Evolutionary conservation across 2,329 filamentous ascomycete species (phyloP).

Genomic region (Whalleya microplaca): DNA sequence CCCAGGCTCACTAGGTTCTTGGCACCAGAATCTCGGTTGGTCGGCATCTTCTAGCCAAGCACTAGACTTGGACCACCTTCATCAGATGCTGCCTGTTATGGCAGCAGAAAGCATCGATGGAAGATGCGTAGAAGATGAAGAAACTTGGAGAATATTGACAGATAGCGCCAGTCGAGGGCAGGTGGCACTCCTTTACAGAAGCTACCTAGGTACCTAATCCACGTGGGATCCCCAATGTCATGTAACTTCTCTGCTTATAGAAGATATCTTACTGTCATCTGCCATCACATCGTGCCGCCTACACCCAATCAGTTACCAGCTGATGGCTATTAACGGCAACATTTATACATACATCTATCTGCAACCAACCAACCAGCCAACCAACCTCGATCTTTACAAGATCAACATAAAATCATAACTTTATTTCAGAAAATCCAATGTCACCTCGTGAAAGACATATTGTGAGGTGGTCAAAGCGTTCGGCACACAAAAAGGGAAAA

Average conservation of each 20-base stretch:
- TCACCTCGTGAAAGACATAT: not conserved
- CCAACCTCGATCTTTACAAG: not conserved
- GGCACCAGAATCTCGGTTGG: constrained; percentile 21
- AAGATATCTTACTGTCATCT: not conserved
- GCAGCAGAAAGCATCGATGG: no score
- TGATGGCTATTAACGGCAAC: not conserved
- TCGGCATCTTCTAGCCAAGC: constrained; percentile 8
- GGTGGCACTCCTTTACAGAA: no score
- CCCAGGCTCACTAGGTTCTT: constrained; percentile 5
- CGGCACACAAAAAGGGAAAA: no score
- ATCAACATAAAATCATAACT: not conserved
- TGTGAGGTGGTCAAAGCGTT: no score
- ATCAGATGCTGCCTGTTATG: no score
- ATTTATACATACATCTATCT: no score
- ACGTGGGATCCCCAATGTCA: not conserved
- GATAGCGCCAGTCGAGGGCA: no score
- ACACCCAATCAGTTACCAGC: not conserved
- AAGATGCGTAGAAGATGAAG: no score
- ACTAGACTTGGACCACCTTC: no score
- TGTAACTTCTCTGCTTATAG: not conserved
- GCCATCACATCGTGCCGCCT: not conserved
- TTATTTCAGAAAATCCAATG: not conserved
- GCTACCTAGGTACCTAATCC: no score
- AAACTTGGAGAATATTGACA: no score
- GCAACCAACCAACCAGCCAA: not conserved